These are phyloP conservation scores for Nothophaeocryptopus gaeumannii DNA, from an alignment of 2,329 filamentous ascomycete species.

Conservation along the genomic window DNA sequence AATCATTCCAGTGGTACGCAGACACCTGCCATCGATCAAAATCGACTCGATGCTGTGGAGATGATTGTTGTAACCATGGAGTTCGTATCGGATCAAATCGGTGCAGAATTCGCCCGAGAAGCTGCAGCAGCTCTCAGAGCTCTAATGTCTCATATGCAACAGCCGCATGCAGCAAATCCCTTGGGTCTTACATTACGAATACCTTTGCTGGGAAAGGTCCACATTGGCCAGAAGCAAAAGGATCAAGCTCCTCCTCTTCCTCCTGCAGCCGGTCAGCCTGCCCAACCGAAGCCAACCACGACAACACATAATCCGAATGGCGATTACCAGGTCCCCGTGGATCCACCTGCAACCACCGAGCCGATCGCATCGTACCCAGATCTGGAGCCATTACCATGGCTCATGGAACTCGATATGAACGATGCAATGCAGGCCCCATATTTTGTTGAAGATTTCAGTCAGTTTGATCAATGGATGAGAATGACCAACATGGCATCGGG, in stretches of 20 bases:
- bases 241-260: neutral
- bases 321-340: neutral
- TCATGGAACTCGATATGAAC: conserved; percentile 23
- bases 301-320: neutral
- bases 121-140: conserved; percentile 22
- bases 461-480: conserved; percentile 19
- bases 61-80: conserved; percentile 22
- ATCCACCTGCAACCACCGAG: neutral
- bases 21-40: neutral
- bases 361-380: neutral
- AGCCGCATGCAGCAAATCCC: conserved; percentile 5
- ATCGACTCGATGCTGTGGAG: conserved; percentile 12
- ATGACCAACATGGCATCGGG: neutral
- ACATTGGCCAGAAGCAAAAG: conserved; percentile 15
- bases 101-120: conserved; percentile 23
- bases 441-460: conserved; percentile 12
- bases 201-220: conserved; percentile 23
- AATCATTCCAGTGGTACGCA: neutral
- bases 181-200: conserved; percentile 16
- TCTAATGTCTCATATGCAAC: conserved; percentile 17
- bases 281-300: neutral
- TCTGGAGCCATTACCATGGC: conserved; percentile 15
- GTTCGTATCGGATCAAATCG: conserved; percentile 15
- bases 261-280: too few relatives aligned
- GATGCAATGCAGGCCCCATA: conserved; percentile 20